Evolutionary conservation across 1,284 basidiomycete species (phyloP), one percentile per base, ranked within the genome.

Genomic region (Pseudozyma sp.): DNA sequence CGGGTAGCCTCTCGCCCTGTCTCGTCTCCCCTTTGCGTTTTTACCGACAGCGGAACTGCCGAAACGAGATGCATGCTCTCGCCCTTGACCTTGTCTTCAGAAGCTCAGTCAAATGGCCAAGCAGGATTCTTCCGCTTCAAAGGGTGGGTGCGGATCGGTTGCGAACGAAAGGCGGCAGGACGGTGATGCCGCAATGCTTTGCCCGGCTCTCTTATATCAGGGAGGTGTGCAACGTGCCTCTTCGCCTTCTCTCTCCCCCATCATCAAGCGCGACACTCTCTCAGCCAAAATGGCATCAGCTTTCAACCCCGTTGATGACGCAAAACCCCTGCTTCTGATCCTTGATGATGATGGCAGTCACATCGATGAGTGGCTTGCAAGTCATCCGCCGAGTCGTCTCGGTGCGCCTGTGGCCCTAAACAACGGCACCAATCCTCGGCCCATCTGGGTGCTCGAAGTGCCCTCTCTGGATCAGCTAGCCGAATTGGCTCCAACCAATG

Each of bases 371-470:
- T 63, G 60, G 67, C 60, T 68, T 10, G 30, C 47, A 4, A 24
- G 19, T 16, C 60, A 68, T 34, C 56, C 60, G 4, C 47, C 67
- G 6, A 55, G 48, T 29, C 67, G 60, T 8, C 55, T 63, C 16
- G 48, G 49, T 16, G 17, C 35, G 7, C 48, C 67, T 16, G 34
- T 60, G 0, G 56, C 56, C 24, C 33, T 61, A 44, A 56, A 61
- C 54, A 61, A 61, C 24, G 58, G 54, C 13, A 31, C 40, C 1
- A 1, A 29, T 5, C 44, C 65, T 30, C 37, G 13, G 10, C 48
- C 60, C 8, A n/a, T 68, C 44, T 63, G 60, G 60, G 45, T 63
- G 7, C 34, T 63, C 0, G 24, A 29, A 29, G 47, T 59, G 8
- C 29, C 44, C 3, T 50, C 60, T 10, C 13, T 48, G 17, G 29